Conservation (phyloP, 2,329 filamentous ascomycete genomes). For the Cercospora zeae-maydis region DNA sequence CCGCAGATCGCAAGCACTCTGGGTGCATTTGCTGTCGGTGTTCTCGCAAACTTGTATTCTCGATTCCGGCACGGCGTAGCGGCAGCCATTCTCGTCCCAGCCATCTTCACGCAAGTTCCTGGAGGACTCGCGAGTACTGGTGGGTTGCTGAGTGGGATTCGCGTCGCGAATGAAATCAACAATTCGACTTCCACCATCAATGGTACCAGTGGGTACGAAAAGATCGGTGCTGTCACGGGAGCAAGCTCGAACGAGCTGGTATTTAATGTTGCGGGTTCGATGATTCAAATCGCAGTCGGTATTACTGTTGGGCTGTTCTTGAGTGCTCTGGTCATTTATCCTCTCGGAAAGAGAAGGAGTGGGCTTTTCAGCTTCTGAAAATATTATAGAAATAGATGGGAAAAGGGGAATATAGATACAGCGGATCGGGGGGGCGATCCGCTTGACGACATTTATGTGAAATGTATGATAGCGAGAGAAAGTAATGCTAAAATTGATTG, state of each 20-base stretch:
- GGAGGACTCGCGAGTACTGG: conserved; percentile 13
- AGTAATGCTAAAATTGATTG: not conserved
- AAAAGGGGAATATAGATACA: not conserved
- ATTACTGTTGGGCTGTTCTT: conserved; percentile 50
- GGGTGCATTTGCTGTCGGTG: conserved; percentile 70
- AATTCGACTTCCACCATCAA: conserved; percentile 29
- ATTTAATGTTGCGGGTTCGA: conserved; percentile 47
- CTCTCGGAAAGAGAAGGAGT: conserved; percentile 47
- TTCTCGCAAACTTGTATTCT: conserved; percentile 74
- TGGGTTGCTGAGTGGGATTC: conserved; percentile 35
- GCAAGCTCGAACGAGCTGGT: conserved; percentile 41
- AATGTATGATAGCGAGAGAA: conserved; percentile 1
- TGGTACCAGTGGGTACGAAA: conserved; percentile 38
- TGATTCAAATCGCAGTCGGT: conserved; percentile 50
- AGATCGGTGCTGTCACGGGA: conserved; percentile 21
- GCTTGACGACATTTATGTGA: conserved; percentile 1
- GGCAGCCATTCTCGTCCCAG: conserved; percentile 77
- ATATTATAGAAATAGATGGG: not conserved
- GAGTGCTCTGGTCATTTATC: conserved; percentile 47
- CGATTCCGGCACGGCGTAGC: conserved; percentile 73
- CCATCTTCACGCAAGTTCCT: conserved; percentile 59
- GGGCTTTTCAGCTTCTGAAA: conserved; percentile 40
- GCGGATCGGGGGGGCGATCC: not conserved
- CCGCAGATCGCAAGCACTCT: conserved; percentile 73
- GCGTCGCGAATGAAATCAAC: conserved; percentile 50